Evolutionary conservation across 371 early-diverging fungal genomes (phyloP).

Genomic region (Mortierella sp.): DNA sequence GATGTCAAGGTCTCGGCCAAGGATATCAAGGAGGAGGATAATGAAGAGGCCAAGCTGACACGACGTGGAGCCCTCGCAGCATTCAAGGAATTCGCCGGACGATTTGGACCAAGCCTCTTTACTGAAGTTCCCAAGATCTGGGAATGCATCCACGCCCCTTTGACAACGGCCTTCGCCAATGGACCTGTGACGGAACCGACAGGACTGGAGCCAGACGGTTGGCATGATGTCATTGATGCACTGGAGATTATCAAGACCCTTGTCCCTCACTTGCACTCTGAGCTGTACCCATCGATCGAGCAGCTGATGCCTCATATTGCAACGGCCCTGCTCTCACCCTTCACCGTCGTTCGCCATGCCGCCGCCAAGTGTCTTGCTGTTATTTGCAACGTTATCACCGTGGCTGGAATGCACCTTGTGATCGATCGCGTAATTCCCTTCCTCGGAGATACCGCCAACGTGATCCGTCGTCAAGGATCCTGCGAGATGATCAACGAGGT

Average conservation of each 20-base stretch:
- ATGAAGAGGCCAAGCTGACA: slow-evolving; percentile 69
- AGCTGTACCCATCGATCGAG: slow-evolving; percentile 58
- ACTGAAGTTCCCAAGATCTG: slow-evolving; percentile 84
- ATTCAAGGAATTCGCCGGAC: slow-evolving; percentile 75
- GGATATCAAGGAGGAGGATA: slow-evolving; percentile 62
- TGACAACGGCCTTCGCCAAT: slow-evolving; percentile 54
- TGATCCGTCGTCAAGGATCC: slow-evolving; percentile 88
- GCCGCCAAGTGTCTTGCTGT: slow-evolving; percentile 87
- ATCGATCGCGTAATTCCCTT: slow-evolving; percentile 84
- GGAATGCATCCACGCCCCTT: slow-evolving; percentile 73
- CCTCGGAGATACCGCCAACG: slow-evolving; percentile 79
- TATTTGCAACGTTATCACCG: slow-evolving; percentile 76
- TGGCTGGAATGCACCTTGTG: slow-evolving; percentile 83
- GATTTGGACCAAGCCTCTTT: slow-evolving; percentile 82
- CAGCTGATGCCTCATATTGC: slow-evolving; percentile 75
- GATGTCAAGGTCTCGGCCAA: slow-evolving; percentile 63
- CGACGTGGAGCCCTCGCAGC: slow-evolving; percentile 89
- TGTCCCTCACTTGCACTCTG: slow-evolving; percentile 72
- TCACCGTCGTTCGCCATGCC: slow-evolving; percentile 84
- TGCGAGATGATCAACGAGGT: slow-evolving; percentile 82
- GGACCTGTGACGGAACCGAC: slow-evolving; percentile 46
- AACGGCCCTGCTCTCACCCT: slow-evolving; percentile 76
- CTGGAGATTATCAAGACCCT: slow-evolving; percentile 81
- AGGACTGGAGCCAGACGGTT: slow-evolving; percentile 55
- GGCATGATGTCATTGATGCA: slow-evolving; percentile 86